Percentiles rank a stretch among this genome's conserved stretches.
Evolutionary conservation across 352 stramenopile genomes (phyloP).

Genomic region (Globisporangium ultimum): DNA sequence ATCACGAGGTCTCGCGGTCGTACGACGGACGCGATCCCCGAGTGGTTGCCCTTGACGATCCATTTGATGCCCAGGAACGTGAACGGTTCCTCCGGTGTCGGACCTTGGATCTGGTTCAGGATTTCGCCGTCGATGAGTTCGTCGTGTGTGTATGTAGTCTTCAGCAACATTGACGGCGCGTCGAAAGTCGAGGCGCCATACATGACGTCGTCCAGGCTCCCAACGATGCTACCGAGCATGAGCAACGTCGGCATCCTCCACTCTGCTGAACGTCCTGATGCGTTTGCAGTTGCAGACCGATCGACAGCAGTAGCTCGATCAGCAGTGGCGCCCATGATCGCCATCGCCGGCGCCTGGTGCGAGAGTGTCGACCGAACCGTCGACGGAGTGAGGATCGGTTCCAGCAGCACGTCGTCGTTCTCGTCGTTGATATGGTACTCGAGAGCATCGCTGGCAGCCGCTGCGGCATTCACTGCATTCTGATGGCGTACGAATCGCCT

Average conservation of each 20-base stretch:
- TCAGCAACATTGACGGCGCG: constrained; percentile 26
- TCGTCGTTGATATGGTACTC: constrained; percentile 1
- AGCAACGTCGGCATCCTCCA: constrained; percentile 46
- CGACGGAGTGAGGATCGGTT: constrained; percentile 9
- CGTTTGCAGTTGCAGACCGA: constrained; percentile 7
- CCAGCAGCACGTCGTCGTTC: neutral
- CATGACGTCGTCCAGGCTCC: constrained; percentile 57
- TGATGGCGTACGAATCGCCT: neutral
- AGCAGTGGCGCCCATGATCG: neutral
- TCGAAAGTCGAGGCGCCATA: constrained; percentile 38
- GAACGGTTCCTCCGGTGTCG: constrained; percentile 26
- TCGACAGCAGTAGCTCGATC: neutral
- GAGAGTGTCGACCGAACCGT: constrained; percentile 11
- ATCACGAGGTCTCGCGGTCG: constrained; percentile 36
- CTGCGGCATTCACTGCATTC: neutral
- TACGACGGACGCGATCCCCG: constrained; percentile 21
- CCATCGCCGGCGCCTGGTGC: neutral
- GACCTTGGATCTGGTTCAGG: constrained; percentile 24
- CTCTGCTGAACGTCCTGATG: constrained; percentile 9
- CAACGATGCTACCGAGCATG: constrained; percentile 33
- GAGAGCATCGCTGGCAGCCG: neutral
- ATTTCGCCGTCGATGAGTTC: constrained; percentile 34
- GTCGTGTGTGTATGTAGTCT: constrained; percentile 25
- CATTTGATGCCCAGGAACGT: constrained; percentile 41
- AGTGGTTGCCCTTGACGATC: constrained; percentile 31